phyloP scores from a whole-genome alignment of 2,329 filamentous ascomycete species.

The Trichoderma semiorbis region DNA sequence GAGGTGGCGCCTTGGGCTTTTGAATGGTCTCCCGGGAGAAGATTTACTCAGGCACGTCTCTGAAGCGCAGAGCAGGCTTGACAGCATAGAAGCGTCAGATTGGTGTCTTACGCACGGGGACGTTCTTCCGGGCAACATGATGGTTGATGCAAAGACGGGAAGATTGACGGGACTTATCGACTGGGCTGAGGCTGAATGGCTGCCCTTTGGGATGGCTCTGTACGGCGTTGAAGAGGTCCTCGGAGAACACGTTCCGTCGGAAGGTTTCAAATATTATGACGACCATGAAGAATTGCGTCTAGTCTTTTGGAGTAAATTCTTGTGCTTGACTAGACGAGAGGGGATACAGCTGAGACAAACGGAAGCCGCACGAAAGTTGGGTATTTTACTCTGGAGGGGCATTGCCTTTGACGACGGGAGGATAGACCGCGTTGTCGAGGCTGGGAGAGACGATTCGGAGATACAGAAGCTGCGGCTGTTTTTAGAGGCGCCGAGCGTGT shows the following conservation, averaged over 20 bases:
- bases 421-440: constrained; percentile 55
- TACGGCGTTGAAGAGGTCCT: constrained; percentile 61
- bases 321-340: constrained; percentile 19
- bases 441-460: constrained; percentile 48
- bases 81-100: constrained; percentile 42
- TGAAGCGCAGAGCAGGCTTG: constrained; percentile 23
- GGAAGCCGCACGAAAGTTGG: constrained; percentile 41
- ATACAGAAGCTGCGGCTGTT: constrained; percentile 46
- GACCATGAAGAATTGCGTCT: constrained; percentile 41
- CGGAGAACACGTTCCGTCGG: constrained; percentile 38
- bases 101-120: constrained; percentile 61
- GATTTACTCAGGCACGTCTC: constrained; percentile 27
- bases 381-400: constrained; percentile 60
- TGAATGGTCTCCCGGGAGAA: constrained; percentile 31
- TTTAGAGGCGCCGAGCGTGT: constrained; percentile 12
- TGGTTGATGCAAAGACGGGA: constrained; percentile 45
- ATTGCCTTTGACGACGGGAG: constrained; percentile 60
- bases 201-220: constrained; percentile 57
- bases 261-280: constrained; percentile 43
- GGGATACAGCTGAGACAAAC: neutral
- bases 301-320: constrained; percentile 48
- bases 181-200: constrained; percentile 60
- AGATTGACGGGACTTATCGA: constrained; percentile 54
- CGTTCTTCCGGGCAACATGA: constrained; percentile 54
- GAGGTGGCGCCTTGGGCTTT: constrained; percentile 38